Percentiles rank a stretch among this genome's conserved stretches.
Evolutionary conservation across 257 asterid species (phyloP).

Genomic region (Solanum paucissectum): DNA sequence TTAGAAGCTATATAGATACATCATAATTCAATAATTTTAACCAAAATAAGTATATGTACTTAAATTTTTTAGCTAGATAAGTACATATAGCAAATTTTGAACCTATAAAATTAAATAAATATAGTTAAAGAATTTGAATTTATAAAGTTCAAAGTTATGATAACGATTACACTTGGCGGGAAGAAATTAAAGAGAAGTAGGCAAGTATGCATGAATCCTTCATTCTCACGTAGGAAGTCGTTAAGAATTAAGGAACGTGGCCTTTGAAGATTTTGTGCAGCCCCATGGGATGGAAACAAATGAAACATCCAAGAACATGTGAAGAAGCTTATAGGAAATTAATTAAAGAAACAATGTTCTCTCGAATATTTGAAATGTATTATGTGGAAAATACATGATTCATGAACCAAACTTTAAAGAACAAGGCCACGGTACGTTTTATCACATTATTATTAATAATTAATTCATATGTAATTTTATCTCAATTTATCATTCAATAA

Average conservation of each 20-base stretch:
- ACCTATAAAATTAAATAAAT: not conserved
- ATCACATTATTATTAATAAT: not conserved
- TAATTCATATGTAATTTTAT: not conserved
- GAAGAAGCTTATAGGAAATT: constrained; percentile 25
- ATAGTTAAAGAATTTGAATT: not conserved
- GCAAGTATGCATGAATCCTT: constrained; percentile 11
- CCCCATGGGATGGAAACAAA: constrained; percentile 17
- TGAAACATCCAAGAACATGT: constrained; percentile 50
- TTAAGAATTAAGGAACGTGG: not conserved
- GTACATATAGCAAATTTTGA: not conserved
- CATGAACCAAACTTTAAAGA: not conserved
- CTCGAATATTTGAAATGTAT: not conserved
- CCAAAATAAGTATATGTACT: not conserved
- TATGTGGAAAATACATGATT: not conserved
- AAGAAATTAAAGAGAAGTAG: not conserved
- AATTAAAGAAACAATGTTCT: not conserved
- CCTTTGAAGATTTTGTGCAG: constrained; percentile 9
- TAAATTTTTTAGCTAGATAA: not conserved
- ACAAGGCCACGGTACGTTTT: not conserved
- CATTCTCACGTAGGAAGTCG: constrained; percentile 9
- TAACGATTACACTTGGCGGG: not conserved
- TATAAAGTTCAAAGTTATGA: not conserved
- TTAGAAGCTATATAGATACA: not conserved
- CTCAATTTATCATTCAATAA: not conserved
- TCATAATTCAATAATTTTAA: not conserved